Evolutionary conservation across 371 early-diverging fungal genomes (phyloP).

Genomic region (Haplosporangium sp.): DNA sequence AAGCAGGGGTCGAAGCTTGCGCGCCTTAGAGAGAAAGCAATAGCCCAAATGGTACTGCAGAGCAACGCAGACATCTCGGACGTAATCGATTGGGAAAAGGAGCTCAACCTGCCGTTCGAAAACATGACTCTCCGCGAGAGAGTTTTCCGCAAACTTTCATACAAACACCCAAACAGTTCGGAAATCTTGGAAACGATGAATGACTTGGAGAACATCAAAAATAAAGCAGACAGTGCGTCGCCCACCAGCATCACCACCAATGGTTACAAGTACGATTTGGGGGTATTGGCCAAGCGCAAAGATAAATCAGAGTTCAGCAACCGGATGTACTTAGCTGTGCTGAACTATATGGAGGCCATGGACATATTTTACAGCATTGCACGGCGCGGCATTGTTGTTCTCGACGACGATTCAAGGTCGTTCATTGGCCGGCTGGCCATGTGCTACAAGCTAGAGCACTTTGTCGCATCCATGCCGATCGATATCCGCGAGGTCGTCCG

Average conservation of each 20-base stretch:
- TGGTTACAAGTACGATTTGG: conserved; percentile 34
- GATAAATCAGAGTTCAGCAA: conserved; percentile 36
- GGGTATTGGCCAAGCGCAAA: conserved; percentile 33
- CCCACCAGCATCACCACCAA: conserved; percentile 21
- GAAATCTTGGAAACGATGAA: conserved; percentile 25
- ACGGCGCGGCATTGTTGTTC: conserved; percentile 31
- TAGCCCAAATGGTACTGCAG: conserved; percentile 25
- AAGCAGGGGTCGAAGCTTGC: conserved; percentile 32
- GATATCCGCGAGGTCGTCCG: conserved; percentile 28
- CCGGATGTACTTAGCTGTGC: conserved; percentile 38
- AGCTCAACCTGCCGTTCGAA: conserved; percentile 37
- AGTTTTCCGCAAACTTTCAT: conserved; percentile 31
- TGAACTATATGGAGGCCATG: conserved; percentile 28
- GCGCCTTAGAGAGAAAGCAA: conserved; percentile 23
- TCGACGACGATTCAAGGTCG: conserved; percentile 33
- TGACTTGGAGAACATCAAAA: conserved; percentile 27
- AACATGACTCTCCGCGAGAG: conserved; percentile 40
- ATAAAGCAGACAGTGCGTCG: conserved; percentile 18
- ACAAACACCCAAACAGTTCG: conserved; percentile 27
- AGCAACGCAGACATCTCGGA: conserved; percentile 30
- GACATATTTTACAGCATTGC: conserved; percentile 25
- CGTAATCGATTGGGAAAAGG: conserved; percentile 37
- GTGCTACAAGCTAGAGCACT: conserved; percentile 40
- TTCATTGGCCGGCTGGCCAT: conserved; percentile 32
- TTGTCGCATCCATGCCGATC: conserved; percentile 30